Base-by-base conservation (phyloP, 805 yeast species). In the Suhomyces pyralidae region DNA sequence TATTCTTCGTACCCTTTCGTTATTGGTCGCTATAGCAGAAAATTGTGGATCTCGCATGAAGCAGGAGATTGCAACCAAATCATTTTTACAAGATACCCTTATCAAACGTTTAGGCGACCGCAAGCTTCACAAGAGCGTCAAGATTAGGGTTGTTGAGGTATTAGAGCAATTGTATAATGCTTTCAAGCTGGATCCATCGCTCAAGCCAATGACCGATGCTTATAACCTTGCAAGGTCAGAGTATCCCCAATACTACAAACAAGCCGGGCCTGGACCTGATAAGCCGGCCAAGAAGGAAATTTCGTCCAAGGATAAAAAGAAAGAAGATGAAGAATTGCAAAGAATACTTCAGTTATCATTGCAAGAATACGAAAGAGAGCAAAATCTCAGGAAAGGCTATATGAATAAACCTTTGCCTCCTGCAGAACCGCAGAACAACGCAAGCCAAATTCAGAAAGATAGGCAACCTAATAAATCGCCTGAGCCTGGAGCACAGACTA, bases 321-420 rank as follows among this genome's bases (percentile, higher is more conserved):
- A 76, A 66, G 97, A 93, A 58, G 97, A 94, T 46, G 88, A 84
- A 49, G 96, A 90, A 57, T 71, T 93, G 46, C 85, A 84, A 60
- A 79, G 85, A 56, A 97, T 88, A 0, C 76, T 92, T 55, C 87
- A 84, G 54, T 64, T 89, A 47, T 90, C 97, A 0, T 70, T 89
- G 45, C 77, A 81, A 48, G 96, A 89, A 57, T 80, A 78, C 43
- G 79, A 78, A 56, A 58, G 76, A 28, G 76, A 70, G 54, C 69
- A 73, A 50, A 56, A 61, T 2, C 49, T 70, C 14, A 65, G 66
- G 46, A 68, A 65, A 45, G 60, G 64, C 3, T 65, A 56, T 59
- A 61, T 57, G 43, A 55, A 66, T 28, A 73, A 74, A 51, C 77
- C 78, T 12, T 67, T 74, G 45, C 78, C 78, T 1, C 22, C n/a